Conservation (phyloP, 1,284 basidiomycete genomes). For the Malassezia globosa region DNA sequence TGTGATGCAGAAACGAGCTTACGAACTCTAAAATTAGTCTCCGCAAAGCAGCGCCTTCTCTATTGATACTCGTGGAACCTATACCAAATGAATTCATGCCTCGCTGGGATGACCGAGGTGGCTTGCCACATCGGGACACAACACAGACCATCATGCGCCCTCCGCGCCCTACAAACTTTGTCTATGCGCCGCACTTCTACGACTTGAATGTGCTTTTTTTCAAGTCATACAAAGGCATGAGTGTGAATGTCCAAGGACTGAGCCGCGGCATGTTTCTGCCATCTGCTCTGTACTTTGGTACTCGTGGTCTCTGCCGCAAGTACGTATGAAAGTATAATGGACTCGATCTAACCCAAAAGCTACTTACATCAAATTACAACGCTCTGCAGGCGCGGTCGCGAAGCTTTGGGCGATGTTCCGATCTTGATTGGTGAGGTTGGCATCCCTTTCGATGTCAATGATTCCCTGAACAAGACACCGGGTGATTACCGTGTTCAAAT, state of each 20-base stretch:
- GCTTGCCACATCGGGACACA: constrained; percentile 18
- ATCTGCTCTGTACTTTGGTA: constrained; percentile 37
- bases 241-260: constrained; percentile 44
- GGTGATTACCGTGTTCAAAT: constrained; percentile 57
- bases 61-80: constrained; percentile 33
- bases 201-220: constrained; percentile 44
- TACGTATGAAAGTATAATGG: constrained; percentile 16
- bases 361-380: constrained; percentile 24
- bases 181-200: constrained; percentile 45
- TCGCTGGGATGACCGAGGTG: constrained; percentile 28
- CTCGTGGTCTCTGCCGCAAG: constrained; percentile 25
- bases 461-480: constrained; percentile 30
- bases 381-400: constrained; percentile 21
- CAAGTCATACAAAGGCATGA: constrained; percentile 29
- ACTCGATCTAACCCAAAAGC: not conserved
- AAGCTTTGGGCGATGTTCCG: constrained; percentile 30
- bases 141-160: constrained; percentile 8
- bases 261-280: constrained; percentile 35
- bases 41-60: not conserved
- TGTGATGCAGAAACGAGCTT: too few species aligned
- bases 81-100: constrained; percentile 46
- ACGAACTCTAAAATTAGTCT: not conserved
- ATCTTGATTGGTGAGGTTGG: constrained; percentile 41
- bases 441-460: constrained; percentile 42
- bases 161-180: constrained; percentile 23